Conservation (phyloP, 129 eudicot species). For the Heracleum sosnowskyi region DNA sequence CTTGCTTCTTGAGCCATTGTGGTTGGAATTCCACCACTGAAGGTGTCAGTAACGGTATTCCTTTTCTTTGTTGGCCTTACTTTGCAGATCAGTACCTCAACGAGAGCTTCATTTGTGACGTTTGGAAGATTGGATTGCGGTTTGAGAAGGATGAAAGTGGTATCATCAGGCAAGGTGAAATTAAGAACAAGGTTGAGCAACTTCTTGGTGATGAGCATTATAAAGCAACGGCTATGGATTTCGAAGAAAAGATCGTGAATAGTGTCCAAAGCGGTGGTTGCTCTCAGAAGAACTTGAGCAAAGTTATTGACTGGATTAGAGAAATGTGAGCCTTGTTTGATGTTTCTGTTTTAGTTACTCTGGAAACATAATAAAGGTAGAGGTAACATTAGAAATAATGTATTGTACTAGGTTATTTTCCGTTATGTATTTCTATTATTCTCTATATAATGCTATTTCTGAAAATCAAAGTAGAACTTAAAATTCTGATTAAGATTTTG, state of each 20-base stretch:
- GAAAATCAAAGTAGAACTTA: too few species aligned
- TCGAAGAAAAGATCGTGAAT: constrained; percentile 18
- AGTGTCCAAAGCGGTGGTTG: constrained; percentile 19
- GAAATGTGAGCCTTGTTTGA: neutral
- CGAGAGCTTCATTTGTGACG: constrained; percentile 31
- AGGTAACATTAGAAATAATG: too few species aligned
- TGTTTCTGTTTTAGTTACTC: neutral
- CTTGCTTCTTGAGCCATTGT: constrained; percentile 62
- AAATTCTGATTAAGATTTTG: too few species aligned
- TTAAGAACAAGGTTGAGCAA: constrained; percentile 40
- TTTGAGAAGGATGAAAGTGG: constrained; percentile 39
- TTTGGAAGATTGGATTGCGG: constrained; percentile 23
- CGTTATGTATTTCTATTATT: too few species aligned
- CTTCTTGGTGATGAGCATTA: constrained; percentile 20
- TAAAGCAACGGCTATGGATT: constrained; percentile 25
- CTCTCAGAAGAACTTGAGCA: neutral
- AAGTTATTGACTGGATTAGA: neutral
- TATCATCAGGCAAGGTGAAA: constrained; percentile 30
- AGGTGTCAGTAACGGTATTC: constrained; percentile 52
- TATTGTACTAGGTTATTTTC: too few species aligned
- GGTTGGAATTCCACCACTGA: constrained; percentile 23
- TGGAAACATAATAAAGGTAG: too few species aligned
- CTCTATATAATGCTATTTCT: too few species aligned
- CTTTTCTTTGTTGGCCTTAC: constrained; percentile 70
- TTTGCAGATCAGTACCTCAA: constrained; percentile 55